Percentiles rank a stretch among this genome's conserved stretches.
These are phyloP conservation scores for Benincasa hispida DNA, from an alignment of 306 rosid species.

Conservation along the genomic window DNA sequence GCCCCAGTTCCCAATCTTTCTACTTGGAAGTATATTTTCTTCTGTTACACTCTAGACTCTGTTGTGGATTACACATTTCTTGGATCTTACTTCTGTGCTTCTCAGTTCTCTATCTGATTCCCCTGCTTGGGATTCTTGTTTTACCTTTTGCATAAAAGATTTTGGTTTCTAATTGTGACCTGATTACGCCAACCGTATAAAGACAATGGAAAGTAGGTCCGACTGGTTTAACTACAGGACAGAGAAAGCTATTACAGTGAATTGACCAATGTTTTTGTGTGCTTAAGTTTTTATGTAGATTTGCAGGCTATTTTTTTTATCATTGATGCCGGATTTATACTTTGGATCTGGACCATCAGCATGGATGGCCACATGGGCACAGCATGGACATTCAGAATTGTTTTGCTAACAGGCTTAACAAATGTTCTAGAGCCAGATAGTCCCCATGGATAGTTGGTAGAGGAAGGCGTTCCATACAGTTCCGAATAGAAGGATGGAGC, in stretches of 20 bases:
- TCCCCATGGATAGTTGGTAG: not conserved
- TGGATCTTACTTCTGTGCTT: not conserved
- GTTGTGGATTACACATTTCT: not conserved
- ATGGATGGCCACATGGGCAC: not conserved
- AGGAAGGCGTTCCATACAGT: not conserved
- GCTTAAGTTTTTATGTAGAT: not conserved
- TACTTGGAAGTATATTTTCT: not conserved
- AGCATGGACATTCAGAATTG: not conserved
- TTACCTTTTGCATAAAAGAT: not conserved
- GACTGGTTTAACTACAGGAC: not conserved
- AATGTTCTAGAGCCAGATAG: not conserved
- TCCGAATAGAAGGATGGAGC: not conserved
- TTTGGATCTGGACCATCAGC: not conserved
- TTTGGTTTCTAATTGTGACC: not conserved
- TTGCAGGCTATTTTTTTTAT: constrained; percentile 1
- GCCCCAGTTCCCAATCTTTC: not conserved
- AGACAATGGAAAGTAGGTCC: not conserved
- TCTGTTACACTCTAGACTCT: not conserved
- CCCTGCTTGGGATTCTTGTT: not conserved
- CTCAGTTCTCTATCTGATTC: not conserved
- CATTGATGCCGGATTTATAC: not conserved
- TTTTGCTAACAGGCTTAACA: not conserved
- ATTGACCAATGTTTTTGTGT: not conserved
- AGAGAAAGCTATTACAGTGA: not conserved
- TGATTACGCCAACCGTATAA: not conserved